These are phyloP conservation scores for Capronia coronata DNA, from an alignment of 2,329 filamentous ascomycete genomes.

Conservation along the genomic window DNA sequence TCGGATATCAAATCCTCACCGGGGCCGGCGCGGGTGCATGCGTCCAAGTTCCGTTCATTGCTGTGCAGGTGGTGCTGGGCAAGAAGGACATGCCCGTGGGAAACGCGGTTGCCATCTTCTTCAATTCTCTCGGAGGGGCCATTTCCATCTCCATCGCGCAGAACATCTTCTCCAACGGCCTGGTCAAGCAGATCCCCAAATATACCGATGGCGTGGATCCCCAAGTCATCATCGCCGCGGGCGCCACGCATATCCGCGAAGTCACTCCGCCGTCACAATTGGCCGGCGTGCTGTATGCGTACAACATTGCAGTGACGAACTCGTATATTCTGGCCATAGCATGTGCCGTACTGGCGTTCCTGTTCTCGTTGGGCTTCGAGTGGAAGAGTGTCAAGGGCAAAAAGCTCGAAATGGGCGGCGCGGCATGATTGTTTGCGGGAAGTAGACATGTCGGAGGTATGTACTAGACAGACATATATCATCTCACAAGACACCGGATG, in stretches of 20 bases:
- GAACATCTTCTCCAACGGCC: conserved; percentile 60
- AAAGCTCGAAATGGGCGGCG: conserved; percentile 25
- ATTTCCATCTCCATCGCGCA: conserved; percentile 60
- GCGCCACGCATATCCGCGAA: conserved; percentile 40
- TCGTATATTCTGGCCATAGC: conserved; percentile 27
- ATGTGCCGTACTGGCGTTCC: conserved; percentile 23
- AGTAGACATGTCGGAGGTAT: too few species aligned
- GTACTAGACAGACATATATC: too few species aligned
- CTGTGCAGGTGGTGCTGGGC: conserved; percentile 30
- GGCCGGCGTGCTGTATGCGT: conserved; percentile 33
- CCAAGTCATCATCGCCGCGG: conserved; percentile 35
- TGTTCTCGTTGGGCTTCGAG: conserved; percentile 26
- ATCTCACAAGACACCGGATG: too few species aligned
- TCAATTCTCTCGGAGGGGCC: conserved; percentile 60
- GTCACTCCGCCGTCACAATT: conserved; percentile 35
- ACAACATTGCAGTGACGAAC: conserved; percentile 29
- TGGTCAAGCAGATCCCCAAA: conserved; percentile 48
- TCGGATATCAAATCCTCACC: conserved; percentile 33
- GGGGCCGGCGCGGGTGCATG: conserved; percentile 30
- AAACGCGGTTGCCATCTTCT: conserved; percentile 47
- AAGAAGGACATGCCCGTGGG: conserved; percentile 30
- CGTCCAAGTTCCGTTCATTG: conserved; percentile 33
- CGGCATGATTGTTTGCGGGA: conserved; percentile 11
- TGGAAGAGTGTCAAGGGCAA: conserved; percentile 30
- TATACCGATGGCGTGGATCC: conserved; percentile 38